Percentiles rank a stretch among this genome's conserved stretches.
Conservation (phyloP, 2,329 filamentous ascomycete species). For the Apiospora malaysiana region DNA sequence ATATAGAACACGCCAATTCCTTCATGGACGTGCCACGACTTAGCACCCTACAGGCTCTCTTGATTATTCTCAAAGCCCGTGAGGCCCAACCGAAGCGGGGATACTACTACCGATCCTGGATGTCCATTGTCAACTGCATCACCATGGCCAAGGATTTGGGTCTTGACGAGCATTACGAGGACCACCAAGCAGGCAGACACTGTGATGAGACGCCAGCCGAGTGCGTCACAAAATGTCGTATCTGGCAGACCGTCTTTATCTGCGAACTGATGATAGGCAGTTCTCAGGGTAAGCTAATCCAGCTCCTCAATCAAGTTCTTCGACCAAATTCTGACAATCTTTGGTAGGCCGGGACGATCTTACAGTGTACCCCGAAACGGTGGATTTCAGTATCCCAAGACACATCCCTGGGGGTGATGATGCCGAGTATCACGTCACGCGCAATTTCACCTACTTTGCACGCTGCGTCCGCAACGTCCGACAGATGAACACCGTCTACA, state of each 20-base stretch:
- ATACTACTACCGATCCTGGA: slow-evolving; percentile 98
- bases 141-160: slow-evolving; percentile 93
- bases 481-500: slow-evolving; percentile 76
- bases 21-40: slow-evolving; percentile 92
- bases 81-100: slow-evolving; percentile 92
- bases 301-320: not conserved
- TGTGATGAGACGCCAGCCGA: slow-evolving; percentile 76
- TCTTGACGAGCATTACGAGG: slow-evolving; percentile 83
- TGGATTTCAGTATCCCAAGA: slow-evolving; percentile 74
- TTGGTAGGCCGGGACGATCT: slow-evolving; percentile 75
- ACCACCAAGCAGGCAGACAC: slow-evolving; percentile 72
- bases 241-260: slow-evolving; percentile 88
- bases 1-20: slow-evolving; percentile 81
- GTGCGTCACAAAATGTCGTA: slow-evolving; percentile 81
- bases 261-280: slow-evolving; percentile 93
- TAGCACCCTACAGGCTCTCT: slow-evolving; percentile 88
- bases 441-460: slow-evolving; percentile 83
- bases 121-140: slow-evolving; percentile 89
- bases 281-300: slow-evolving; percentile 74
- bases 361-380: slow-evolving; percentile 73
- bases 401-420: slow-evolving; percentile 72
- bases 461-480: slow-evolving; percentile 80
- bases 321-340: slow-evolving; percentile 26
- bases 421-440: slow-evolving; percentile 76
- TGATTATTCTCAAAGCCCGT: slow-evolving; percentile 87